Evolutionary conservation across 176 grass and related monocot species (phyloP).

Genomic region (Poa annua): DNA sequence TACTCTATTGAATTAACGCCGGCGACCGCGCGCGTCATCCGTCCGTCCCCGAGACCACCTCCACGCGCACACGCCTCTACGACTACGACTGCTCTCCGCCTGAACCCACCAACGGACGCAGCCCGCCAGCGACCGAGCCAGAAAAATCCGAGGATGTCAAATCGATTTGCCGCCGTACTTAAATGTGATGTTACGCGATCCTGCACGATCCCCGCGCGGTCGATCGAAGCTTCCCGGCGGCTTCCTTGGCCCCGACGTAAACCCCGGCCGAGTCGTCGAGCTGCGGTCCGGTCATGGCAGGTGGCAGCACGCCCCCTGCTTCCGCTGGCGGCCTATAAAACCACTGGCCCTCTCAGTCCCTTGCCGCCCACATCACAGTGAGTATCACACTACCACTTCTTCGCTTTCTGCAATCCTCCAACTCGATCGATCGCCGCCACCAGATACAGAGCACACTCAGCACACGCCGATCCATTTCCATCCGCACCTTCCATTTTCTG

Average conservation of each 20-base stretch:
- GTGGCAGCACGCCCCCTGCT: too few relatives aligned
- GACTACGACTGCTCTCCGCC: background rate
- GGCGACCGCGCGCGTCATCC: background rate
- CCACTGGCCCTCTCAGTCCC: background rate
- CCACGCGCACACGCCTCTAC: background rate
- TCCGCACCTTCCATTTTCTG: background rate
- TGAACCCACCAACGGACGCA: background rate
- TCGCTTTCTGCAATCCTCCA: too few relatives aligned
- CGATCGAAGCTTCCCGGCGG: background rate
- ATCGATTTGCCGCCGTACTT: background rate
- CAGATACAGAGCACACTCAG: background rate
- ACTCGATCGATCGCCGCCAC: too few relatives aligned
- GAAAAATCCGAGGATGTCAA: too few relatives aligned
- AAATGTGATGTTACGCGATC: background rate
- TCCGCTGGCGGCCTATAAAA: conserved; percentile 23
- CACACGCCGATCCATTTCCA: background rate
- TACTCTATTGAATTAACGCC: background rate
- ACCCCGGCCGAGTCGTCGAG: background rate
- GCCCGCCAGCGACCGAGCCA: background rate
- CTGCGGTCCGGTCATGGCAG: background rate
- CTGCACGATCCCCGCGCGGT: background rate
- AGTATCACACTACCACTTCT: background rate
- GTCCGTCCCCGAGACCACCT: too few relatives aligned
- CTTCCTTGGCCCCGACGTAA: conserved; percentile 31
- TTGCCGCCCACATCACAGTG: background rate